Conservation (phyloP, 352 stramenopile species). For the Aphanomyces euteiches region DNA sequence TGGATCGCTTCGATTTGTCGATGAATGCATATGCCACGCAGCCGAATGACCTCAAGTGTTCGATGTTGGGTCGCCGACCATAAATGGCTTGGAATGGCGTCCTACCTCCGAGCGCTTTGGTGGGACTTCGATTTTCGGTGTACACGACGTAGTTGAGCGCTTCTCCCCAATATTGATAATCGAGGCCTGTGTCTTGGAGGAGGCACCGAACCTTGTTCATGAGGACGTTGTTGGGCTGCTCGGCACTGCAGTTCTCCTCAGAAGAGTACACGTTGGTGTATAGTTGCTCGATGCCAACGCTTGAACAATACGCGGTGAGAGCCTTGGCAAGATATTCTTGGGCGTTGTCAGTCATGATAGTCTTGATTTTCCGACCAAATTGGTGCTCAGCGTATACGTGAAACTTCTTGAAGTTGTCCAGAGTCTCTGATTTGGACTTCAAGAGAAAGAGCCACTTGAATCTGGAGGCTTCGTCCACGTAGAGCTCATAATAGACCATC, state of each 20-base stretch:
- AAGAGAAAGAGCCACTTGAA: constrained; percentile 32
- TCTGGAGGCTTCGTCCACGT: constrained; percentile 35
- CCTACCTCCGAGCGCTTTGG: constrained; percentile 15
- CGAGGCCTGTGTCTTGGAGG: not conserved
- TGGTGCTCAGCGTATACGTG: constrained; percentile 20
- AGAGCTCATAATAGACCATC: constrained; percentile 28
- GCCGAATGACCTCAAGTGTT: constrained; percentile 32
- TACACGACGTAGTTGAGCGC: constrained; percentile 17
- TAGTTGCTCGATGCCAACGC: too few relatives aligned
- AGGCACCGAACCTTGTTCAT: constrained; percentile 11
- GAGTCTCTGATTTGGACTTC: constrained; percentile 32
- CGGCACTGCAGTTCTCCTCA: constrained; percentile 5
- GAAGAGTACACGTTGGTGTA: constrained; percentile 8
- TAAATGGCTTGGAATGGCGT: constrained; percentile 23
- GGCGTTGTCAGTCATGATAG: constrained; percentile 26
- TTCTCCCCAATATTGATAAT: constrained; percentile 6
- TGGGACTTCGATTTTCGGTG: constrained; percentile 5
- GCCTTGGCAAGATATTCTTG: too few relatives aligned
- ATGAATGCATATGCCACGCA: constrained; percentile 28
- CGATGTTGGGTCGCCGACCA: constrained; percentile 11
- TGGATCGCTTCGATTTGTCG: constrained; percentile 25
- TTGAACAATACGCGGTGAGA: too few relatives aligned
- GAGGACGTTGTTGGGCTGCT: constrained; percentile 11
- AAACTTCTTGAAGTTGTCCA: constrained; percentile 28
- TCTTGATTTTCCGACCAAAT: constrained; percentile 22